Evolutionary conservation across 441 rosid species (phyloP).

Genomic region (Isatis lusitanica): DNA sequence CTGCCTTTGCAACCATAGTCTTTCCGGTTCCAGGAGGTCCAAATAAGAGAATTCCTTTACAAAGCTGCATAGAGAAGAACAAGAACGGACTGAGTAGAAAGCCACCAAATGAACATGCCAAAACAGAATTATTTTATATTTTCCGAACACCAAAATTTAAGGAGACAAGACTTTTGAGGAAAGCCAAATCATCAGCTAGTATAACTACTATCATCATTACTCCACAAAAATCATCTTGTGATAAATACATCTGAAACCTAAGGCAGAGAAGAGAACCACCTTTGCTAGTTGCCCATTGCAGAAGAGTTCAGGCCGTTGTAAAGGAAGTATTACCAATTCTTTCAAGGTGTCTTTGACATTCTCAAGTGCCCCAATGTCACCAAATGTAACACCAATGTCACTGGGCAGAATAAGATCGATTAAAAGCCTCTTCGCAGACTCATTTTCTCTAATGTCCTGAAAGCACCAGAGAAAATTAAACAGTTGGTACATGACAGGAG

Average conservation of each 20-base stretch:
- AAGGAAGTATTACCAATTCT: conserved; percentile 95
- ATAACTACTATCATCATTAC: no score
- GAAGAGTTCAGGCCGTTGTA: conserved; percentile 89
- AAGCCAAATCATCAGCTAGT: no score
- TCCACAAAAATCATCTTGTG: no score
- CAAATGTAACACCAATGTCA: conserved; percentile 87
- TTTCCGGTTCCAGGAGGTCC: conserved; percentile 99
- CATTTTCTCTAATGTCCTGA: conserved; percentile 93
- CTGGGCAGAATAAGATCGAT: conserved; percentile 85
- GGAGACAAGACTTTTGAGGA: background rate
- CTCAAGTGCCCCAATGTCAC: conserved; percentile 90
- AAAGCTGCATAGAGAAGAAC: conserved; percentile 52
- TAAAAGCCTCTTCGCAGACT: conserved; percentile 83
- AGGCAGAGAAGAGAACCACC: conserved; percentile 42
- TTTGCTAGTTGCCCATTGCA: conserved; percentile 86
- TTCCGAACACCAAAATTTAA: background rate
- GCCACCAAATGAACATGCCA: background rate
- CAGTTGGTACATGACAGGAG: background rate
- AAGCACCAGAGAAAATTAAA: background rate
- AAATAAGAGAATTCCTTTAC: conserved; percentile 87
- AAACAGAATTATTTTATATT: background rate
- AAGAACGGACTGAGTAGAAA: background rate
- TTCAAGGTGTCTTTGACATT: conserved; percentile 87
- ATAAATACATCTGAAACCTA: conserved; percentile 7
- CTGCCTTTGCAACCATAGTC: conserved; percentile 97